Conservation (phyloP, 495 filamentous ascomycete genomes). For the Penicillium robsamsonii region DNA sequence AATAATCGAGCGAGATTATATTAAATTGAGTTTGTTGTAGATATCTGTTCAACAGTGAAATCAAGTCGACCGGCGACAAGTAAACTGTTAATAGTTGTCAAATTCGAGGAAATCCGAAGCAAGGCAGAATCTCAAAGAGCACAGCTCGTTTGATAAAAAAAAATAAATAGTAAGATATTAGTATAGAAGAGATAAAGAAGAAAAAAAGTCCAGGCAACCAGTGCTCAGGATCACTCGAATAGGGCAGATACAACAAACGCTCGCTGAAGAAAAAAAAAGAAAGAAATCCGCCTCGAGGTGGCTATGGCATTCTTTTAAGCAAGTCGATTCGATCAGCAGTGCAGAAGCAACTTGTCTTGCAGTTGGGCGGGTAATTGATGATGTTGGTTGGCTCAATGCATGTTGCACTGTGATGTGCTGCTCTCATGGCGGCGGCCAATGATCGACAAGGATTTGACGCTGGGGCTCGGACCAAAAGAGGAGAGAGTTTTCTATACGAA, state of each 20-base stretch:
- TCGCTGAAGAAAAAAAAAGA: slow-evolving; percentile 66
- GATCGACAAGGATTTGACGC: slow-evolving; percentile 12
- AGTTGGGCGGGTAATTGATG: slow-evolving; percentile 25
- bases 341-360: slow-evolving; percentile 7
- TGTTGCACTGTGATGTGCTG: slow-evolving; percentile 21
- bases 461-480: slow-evolving; percentile 9
- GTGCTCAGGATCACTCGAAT: slow-evolving; percentile 51
- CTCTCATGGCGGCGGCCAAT: slow-evolving; percentile 10
- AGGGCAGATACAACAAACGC: slow-evolving; percentile 61
- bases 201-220: slow-evolving; percentile 49
- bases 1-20: slow-evolving; percentile 58
- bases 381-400: slow-evolving; percentile 18
- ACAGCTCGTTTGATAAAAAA: slow-evolving; percentile 49
- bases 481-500: slow-evolving; percentile 3
- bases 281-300: slow-evolving; percentile 36
- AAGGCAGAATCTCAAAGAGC: slow-evolving; percentile 42
- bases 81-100: slow-evolving; percentile 24
- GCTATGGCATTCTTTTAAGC: slow-evolving; percentile 40
- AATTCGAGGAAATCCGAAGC: slow-evolving; percentile 35
- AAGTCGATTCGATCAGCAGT: slow-evolving; percentile 16
- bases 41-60: slow-evolving; percentile 32
- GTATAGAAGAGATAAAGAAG: slow-evolving; percentile 37
- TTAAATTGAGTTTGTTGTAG: slow-evolving; percentile 46
- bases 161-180: slow-evolving; percentile 22
- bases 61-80: slow-evolving; percentile 54